Percentiles rank a stretch among this genome's conserved stretches.
phyloP scores from a whole-genome alignment of 306 rosid species.

The Malus sieversii region DNA sequence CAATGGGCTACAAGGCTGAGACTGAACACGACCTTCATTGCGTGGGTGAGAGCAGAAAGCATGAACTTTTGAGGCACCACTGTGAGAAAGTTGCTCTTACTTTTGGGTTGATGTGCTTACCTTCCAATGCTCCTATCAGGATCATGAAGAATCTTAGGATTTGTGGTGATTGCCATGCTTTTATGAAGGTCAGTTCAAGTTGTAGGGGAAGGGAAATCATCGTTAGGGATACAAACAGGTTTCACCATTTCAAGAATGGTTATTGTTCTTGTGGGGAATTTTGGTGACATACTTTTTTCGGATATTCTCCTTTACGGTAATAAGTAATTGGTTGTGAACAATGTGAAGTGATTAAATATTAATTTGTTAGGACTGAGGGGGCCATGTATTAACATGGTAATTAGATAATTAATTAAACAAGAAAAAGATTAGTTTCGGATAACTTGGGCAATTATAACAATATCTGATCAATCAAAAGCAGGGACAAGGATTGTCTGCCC shows the following conservation, averaged over 20 bases:
- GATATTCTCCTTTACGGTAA: too few relatives aligned
- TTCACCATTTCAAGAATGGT: conserved; percentile 69
- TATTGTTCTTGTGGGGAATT: conserved; percentile 62
- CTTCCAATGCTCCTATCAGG: conserved; percentile 55
- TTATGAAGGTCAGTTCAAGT: conserved; percentile 61
- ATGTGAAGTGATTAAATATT: not conserved
- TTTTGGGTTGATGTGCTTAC: conserved; percentile 67
- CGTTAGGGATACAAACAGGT: conserved; percentile 71
- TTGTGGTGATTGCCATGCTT: conserved; percentile 84
- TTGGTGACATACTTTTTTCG: conserved; percentile 35
- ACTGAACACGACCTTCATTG: conserved; percentile 55
- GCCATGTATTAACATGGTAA: not conserved
- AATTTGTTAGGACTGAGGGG: too few relatives aligned
- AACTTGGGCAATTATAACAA: not conserved
- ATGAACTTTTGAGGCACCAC: conserved; percentile 65
- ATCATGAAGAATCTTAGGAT: conserved; percentile 90
- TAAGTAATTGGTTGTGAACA: not conserved
- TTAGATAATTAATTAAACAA: not conserved
- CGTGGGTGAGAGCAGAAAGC: conserved; percentile 61
- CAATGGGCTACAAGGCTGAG: conserved; percentile 49
- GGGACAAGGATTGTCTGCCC: too few relatives aligned
- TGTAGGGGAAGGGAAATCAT: conserved; percentile 47
- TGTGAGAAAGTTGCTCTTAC: conserved; percentile 82
- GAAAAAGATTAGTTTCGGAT: not conserved
- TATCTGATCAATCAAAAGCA: conserved; percentile 24